A percentile compares a stretch with the other conserved stretches of the same genome.
Evolutionary conservation across 176 grass and related monocot species (phyloP).

Genomic region (Pontederia paniculata): DNA sequence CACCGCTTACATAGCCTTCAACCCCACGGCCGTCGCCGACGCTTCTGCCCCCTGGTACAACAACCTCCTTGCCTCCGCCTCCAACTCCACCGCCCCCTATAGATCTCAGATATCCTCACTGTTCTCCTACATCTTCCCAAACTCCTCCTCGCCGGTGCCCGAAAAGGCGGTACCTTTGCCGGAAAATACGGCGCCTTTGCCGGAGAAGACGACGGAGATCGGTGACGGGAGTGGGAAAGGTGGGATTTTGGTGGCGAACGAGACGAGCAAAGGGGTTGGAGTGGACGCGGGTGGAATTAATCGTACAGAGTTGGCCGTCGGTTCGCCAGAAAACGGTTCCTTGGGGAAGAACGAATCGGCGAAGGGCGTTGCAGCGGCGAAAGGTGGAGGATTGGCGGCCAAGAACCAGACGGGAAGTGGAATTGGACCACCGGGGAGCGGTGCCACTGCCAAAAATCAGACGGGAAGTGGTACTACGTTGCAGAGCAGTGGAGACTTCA

Average conservation of each 20-base stretch:
- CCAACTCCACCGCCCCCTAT: slow-evolving; percentile 33
- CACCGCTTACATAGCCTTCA: slow-evolving; percentile 50
- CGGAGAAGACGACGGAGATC: too few relatives aligned
- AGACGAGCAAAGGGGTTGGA: slow-evolving; percentile 13
- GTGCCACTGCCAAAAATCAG: too few relatives aligned
- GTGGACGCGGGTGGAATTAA: slow-evolving; percentile 10
- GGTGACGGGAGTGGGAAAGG: neutral
- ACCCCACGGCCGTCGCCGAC: slow-evolving; percentile 20
- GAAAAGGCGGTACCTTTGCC: neutral
- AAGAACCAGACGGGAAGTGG: slow-evolving; percentile 7
- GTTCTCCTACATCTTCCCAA: slow-evolving; percentile 55
- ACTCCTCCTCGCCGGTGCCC: slow-evolving; percentile 27
- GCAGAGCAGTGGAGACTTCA: too few relatives aligned
- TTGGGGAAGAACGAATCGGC: slow-evolving; percentile 2
- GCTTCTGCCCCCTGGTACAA: slow-evolving; percentile 40
- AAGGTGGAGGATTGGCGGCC: neutral
- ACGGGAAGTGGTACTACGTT: too few relatives aligned
- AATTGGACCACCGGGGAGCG: too few relatives aligned
- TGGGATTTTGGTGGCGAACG: slow-evolving; percentile 2
- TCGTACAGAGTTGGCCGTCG: neutral
- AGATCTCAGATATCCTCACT: slow-evolving; percentile 45
- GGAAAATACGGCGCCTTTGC: slow-evolving; percentile 4
- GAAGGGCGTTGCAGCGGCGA: slow-evolving; percentile 2
- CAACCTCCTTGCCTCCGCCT: slow-evolving; percentile 47
- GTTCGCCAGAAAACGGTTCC: neutral